Evolutionary conservation across 2,329 filamentous ascomycete species (phyloP).

Genomic region (Ceratocystis variospora): DNA sequence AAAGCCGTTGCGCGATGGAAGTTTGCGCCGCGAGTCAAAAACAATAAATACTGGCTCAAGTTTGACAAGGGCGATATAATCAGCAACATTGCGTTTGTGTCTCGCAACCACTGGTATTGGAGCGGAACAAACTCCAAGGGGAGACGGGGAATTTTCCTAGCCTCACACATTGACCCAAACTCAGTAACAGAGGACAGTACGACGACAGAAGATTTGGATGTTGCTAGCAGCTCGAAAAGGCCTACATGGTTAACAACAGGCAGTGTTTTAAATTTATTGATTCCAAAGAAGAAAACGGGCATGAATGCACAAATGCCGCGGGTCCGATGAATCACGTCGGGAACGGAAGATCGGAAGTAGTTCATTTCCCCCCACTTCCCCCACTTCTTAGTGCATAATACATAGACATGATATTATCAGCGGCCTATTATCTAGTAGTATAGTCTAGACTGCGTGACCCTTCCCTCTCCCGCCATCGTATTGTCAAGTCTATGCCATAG

Average conservation of each 20-base stretch:
- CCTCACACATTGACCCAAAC: conserved; percentile 34
- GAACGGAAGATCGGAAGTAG: neutral
- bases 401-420: no score
- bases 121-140: conserved; percentile 39
- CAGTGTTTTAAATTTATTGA: conserved; percentile 12
- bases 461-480: no score
- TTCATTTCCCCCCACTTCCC: neutral
- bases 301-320: conserved; percentile 8
- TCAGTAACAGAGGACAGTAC: conserved; percentile 32
- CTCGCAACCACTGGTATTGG: conserved; percentile 43
- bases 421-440: no score
- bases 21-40: conserved; percentile 32
- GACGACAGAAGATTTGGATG: neutral
- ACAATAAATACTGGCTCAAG: conserved; percentile 36
- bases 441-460: no score
- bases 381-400: neutral
- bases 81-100: conserved; percentile 45
- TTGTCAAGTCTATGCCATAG: no score
- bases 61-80: conserved; percentile 55
- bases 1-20: conserved; percentile 40
- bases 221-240: conserved; percentile 9
- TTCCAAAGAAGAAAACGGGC: conserved; percentile 13
- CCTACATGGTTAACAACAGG: neutral
- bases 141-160: conserved; percentile 40
- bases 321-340: neutral